Conservation (phyloP, 192 early-diverging fungal species). For the Jimgerdemannia flammicorona region DNA sequence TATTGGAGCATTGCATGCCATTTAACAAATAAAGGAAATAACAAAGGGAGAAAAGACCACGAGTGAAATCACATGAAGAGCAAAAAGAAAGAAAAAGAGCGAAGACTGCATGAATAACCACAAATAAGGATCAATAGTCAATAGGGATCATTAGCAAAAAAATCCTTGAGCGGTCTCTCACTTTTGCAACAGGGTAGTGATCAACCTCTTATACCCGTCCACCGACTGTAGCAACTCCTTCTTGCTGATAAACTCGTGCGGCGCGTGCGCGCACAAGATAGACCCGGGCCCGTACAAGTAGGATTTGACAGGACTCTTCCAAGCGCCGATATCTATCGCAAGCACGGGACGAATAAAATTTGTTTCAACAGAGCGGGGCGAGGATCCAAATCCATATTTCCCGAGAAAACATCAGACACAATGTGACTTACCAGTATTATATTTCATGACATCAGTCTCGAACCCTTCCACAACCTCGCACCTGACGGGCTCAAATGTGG, state of each 20-base stretch:
- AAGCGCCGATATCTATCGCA: conserved; percentile 24
- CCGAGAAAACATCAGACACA: neutral
- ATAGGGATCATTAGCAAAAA: no score
- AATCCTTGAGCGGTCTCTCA: neutral
- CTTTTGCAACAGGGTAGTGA: conserved; percentile 2
- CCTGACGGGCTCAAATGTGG: conserved; percentile 37
- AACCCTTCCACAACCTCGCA: conserved; percentile 33
- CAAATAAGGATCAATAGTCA: no score
- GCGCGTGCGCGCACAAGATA: conserved; percentile 32
- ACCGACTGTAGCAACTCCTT: conserved; percentile 31
- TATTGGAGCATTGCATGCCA: no score
- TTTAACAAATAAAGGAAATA: no score
- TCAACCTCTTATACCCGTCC: conserved; percentile 29
- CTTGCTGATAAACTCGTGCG: conserved; percentile 35
- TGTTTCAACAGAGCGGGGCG: no score
- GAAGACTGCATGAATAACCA: no score
- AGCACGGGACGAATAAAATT: no score
- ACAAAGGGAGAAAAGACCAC: no score
- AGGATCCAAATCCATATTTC: no score
- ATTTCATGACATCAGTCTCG: conserved; percentile 32
- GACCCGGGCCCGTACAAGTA: conserved; percentile 33
- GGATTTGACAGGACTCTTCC: conserved; percentile 23
- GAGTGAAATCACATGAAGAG: no score
- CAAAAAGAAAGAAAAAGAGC: no score
- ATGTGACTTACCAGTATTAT: conserved; percentile 15